Conservation (phyloP, 2,329 filamentous ascomycete species). For the Periconia macrospinosa region DNA sequence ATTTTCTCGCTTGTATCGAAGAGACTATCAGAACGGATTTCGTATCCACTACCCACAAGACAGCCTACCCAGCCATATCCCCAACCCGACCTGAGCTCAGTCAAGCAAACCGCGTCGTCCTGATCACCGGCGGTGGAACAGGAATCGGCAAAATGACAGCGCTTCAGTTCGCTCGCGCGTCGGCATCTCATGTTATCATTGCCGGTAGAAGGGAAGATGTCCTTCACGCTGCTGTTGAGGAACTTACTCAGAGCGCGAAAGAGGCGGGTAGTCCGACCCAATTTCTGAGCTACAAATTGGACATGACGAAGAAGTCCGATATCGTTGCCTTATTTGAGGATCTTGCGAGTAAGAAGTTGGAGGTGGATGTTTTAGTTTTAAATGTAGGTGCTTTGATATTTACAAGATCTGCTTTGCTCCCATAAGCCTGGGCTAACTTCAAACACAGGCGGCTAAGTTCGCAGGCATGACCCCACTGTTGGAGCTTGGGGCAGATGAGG, state of each 20-base stretch:
- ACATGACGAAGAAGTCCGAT: constrained; percentile 4
- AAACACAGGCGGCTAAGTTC: constrained; percentile 3
- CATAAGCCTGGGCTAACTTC: no score
- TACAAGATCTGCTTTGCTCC: no score
- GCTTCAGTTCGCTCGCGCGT: constrained; percentile 47
- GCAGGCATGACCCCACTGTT: neutral
- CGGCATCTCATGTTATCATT: constrained; percentile 47
- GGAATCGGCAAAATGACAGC: constrained; percentile 51
- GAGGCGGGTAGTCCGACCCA: neutral
- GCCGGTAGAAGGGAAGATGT: constrained; percentile 40
- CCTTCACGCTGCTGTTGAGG: constrained; percentile 1
- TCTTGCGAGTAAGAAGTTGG: neutral
- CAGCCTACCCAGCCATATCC: constrained; percentile 29
- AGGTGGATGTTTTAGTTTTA: constrained; percentile 10
- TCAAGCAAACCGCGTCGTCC: constrained; percentile 17
- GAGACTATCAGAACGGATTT: constrained; percentile 3
- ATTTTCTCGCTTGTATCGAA: neutral
- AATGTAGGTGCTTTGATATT: neutral
- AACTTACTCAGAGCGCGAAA: neutral
- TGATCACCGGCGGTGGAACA: constrained; percentile 46
- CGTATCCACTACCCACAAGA: constrained; percentile 15
- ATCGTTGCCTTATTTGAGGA: constrained; percentile 7
- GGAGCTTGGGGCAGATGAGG: constrained; percentile 4
- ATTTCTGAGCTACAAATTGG: constrained; percentile 4
- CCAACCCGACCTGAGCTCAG: constrained; percentile 29